These are phyloP conservation scores for Tetrapisispora taiwanensis DNA, from an alignment of 805 yeast species.

Conservation along the genomic window DNA sequence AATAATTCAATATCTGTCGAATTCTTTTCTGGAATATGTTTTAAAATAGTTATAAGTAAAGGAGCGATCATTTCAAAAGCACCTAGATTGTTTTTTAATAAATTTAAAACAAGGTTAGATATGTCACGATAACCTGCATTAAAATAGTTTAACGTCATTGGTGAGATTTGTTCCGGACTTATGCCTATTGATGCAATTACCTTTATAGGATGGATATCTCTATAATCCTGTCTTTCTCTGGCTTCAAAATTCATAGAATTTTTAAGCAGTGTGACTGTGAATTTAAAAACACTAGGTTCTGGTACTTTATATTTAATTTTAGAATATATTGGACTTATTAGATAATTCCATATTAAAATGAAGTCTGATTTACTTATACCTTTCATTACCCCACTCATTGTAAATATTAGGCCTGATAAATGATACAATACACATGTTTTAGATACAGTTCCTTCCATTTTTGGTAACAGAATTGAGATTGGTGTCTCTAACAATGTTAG, in stretches of 20 bases:
- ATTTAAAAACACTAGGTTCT: neutral
- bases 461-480: neutral
- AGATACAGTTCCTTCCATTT: neutral
- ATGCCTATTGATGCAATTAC: conserved; percentile 21
- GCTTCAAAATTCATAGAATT: neutral
- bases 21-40: neutral
- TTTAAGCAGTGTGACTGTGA: neutral
- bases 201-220: conserved; percentile 8
- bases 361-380: conserved; percentile 3
- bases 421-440: conserved; percentile 13
- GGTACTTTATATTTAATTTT: neutral
- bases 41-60: neutral
- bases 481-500: neutral
- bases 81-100: neutral
- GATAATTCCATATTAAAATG: conserved; percentile 8
- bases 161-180: conserved; percentile 10
- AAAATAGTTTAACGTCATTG: conserved; percentile 4
- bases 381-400: conserved; percentile 5
- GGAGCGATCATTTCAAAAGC: neutral
- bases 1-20: neutral
- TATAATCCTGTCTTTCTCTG: neutral
- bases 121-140: neutral
- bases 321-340: conserved; percentile 12
- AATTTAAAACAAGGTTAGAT: neutral
- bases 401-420: conserved; percentile 13